Evolutionary conservation across 805 yeast genomes (phyloP), one percentile per base, ranked within the genome.

Genomic region (Pichia heedii): DNA sequence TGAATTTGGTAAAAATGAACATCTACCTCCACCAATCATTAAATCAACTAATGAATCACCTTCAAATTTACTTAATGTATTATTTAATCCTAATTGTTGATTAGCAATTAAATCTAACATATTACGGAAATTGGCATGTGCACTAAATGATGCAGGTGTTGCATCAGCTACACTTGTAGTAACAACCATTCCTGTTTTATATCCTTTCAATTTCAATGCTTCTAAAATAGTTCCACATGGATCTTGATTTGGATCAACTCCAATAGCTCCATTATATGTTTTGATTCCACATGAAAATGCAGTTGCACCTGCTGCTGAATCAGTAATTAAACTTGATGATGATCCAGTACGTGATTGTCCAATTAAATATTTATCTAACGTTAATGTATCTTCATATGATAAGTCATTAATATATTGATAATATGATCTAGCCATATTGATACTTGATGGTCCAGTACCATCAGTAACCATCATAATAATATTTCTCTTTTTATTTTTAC

Each of bases 241-340:
- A n/a, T 56, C 52, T 39, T 72, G 68, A 27, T 69, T 63, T 1
- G 86, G 77, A 47, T 74, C 73, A 15, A 89, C 95, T n/a, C 87
- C 95, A 59, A 89, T 84, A 12, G 95, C 96, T 15, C 94, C 93
- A 60, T 89, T 89, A 64, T 85, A 87, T 5, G 88, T 68, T 66
- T 89, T 89, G 54, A 78, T 56, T 6, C 79, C 90, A 62, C 96
- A 86, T 0, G 95, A 71, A 56, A 88, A 89, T 1, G 95, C 96
- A 13, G 96, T 87, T 15, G 96, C 97, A 15, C 96, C 97, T 2
- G 97, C 97, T 11, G 97, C 97, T 24, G 95, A 84, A 60, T 89
- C 97, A 0, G 97, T 89, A 47, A 89, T 76, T 54, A 84, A 68
- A 1, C 95, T 83, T 50, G 71, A 68, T 22, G 77, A 76, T 16